A percentile compares a stretch with the other conserved stretches of the same genome.
phyloP scores from a whole-genome alignment of 192 early-diverging fungal genomes.

The Coemansia sp. region DNA sequence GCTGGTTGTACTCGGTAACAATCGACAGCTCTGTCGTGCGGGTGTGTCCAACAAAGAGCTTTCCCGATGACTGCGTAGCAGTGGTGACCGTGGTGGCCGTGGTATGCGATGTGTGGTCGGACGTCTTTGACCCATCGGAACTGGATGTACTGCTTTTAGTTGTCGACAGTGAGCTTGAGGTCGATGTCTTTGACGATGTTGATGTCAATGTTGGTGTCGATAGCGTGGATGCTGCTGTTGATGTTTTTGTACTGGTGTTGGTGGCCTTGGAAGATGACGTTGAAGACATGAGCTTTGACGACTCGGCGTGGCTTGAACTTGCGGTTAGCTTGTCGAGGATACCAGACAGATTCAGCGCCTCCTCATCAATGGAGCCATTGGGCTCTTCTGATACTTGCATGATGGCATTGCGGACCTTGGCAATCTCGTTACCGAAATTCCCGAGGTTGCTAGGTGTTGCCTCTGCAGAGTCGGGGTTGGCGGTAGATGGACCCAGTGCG shows the following conservation, averaged over 20 bases:
- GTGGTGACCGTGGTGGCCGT: no score
- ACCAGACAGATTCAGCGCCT: neutral
- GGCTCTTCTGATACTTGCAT: neutral
- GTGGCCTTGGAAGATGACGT: neutral
- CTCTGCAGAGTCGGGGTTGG: neutral
- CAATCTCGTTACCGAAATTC: neutral
- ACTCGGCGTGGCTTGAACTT: neutral
- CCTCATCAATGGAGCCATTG: neutral
- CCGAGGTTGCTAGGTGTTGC: neutral
- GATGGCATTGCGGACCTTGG: neutral
- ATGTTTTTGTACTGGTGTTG: neutral
- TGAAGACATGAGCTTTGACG: neutral
- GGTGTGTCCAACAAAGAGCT: constrained; percentile 15
- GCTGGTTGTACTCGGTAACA: constrained; percentile 12
- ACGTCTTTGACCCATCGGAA: neutral
- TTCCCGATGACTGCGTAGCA: neutral
- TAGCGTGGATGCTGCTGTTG: neutral
- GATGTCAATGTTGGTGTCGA: neutral
- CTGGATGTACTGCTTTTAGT: neutral
- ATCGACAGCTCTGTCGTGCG: constrained; percentile 26
- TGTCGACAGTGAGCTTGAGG: neutral
- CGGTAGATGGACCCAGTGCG: neutral
- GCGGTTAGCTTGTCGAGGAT: neutral
- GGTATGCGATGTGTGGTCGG: neutral
- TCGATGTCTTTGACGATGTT: neutral